These are phyloP conservation scores for Triglochin maritima DNA, from an alignment of 106 monocot species.

Conservation along the genomic window DNA sequence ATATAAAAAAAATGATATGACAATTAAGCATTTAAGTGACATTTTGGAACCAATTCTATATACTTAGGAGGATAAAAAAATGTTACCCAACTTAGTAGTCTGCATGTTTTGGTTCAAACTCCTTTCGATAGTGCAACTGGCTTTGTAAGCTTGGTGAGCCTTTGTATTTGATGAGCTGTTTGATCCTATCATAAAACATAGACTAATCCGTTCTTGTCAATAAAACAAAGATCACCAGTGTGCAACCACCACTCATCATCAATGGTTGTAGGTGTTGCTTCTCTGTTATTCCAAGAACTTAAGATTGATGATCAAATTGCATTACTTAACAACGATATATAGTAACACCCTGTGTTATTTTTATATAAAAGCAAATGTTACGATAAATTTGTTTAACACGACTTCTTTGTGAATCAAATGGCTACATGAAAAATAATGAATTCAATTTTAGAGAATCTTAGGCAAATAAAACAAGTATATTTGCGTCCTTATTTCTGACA, in stretches of 20 bases:
- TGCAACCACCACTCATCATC: constrained; percentile 60
- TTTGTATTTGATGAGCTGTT: constrained; percentile 85
- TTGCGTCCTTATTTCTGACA: constrained; percentile 43
- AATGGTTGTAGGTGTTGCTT: constrained; percentile 49
- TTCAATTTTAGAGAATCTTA: neutral
- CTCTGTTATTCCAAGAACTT: constrained; percentile 52
- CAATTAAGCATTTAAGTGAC: too few species aligned
- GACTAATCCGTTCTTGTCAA: constrained; percentile 43
- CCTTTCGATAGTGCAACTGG: too few species aligned
- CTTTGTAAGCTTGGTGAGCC: constrained; percentile 93
- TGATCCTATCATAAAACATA: constrained; percentile 69
- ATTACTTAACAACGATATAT: too few species aligned
- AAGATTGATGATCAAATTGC: too few species aligned
- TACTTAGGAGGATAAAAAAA: too few species aligned
- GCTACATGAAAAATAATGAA: neutral
- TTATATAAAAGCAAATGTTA: constrained; percentile 6
- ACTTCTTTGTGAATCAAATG: too few species aligned
- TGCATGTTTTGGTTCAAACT: too few species aligned
- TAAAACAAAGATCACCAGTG: constrained; percentile 71
- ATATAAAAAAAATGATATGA: too few species aligned
- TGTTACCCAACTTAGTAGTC: too few species aligned
- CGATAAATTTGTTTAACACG: too few species aligned
- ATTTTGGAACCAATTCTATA: too few species aligned
- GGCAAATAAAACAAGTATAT: constrained; percentile 1
- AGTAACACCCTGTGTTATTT: too few species aligned